Conservation (phyloP, 2,329 filamentous ascomycete genomes). For the Clathrospora elynae region DNA sequence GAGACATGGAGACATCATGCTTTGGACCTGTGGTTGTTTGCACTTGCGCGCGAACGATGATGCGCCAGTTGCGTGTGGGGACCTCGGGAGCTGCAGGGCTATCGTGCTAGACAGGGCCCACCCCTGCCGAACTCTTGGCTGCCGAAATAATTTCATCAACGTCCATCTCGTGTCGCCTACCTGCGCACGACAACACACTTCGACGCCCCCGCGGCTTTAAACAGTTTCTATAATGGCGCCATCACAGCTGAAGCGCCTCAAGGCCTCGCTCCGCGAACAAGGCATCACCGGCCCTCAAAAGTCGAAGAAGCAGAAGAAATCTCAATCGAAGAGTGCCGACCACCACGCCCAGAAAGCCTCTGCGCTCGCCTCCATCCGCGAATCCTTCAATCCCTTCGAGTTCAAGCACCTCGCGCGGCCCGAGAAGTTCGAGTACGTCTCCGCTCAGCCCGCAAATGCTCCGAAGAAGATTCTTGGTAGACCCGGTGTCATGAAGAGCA, state of each 20-base stretch:
- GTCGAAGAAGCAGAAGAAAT: conserved; percentile 88
- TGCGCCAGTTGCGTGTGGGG: conserved; percentile 17
- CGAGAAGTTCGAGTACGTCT: conserved; percentile 85
- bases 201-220: background rate
- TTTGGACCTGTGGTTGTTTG: conserved; percentile 1
- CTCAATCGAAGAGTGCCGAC: conserved; percentile 70
- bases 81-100: conserved; percentile 15
- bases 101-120: conserved; percentile 13
- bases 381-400: conserved; percentile 98
- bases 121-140: conserved; percentile 26
- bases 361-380: conserved; percentile 83
- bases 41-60: conserved; percentile 20
- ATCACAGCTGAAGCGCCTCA: conserved; percentile 95
- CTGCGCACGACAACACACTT: conserved; percentile 2
- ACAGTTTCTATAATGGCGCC: conserved; percentile 70
- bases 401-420: conserved; percentile 78
- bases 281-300: conserved; percentile 90
- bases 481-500: conserved; percentile 82
- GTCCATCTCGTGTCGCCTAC: conserved; percentile 11
- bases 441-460: conserved; percentile 59
- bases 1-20: conserved; percentile 2
- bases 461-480: conserved; percentile 67
- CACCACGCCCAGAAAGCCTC: conserved; percentile 77
- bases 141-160: conserved; percentile 25
- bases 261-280: conserved; percentile 85